Evolutionary conservation across 768 basidiomycete species (phyloP), one percentile per base, ranked within the genome.

Genomic region (Tricholoma hemisulphureum): DNA sequence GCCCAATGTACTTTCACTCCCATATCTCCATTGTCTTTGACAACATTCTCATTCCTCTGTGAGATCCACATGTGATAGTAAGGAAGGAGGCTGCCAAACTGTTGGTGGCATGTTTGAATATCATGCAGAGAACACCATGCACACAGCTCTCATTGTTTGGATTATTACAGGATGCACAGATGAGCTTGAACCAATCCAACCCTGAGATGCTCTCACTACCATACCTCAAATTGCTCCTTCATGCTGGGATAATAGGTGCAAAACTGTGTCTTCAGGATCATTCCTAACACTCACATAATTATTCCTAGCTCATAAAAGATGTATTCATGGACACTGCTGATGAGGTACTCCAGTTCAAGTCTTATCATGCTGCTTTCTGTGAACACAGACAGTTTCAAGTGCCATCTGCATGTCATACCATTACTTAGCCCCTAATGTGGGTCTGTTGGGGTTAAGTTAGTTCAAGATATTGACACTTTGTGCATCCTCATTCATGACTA

Each of bases 401-500:
- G 97, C 32, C 93, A 95, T 62, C 80, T 99, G 45, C 93, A 95
- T n/a, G 91, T 98, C 61, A 97, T 91, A 60, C 97, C 97, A 0
- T 78, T 99, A 39, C 96, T 95, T n/a, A n/a, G n/a, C 14, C 95
- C n/a, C 97, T 0, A 95, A 96, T 62, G 96, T 92, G 1, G 97
- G 97, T 70, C 78, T 98, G 18, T 67, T 96, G 49, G 95, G 95
- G 31, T 98, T n/a, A n/a, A n/a, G n/a, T n/a, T 95, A 94, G 94
- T 98, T 4, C 87, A 89, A 65, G 94, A 95, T 65, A 94, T 88
- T 59, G 96, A 98, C 68, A 98, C 97, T 2, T 78, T 98, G 16
- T 97, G 98, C 65, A 93, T 98, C 32, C 84, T 98, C 20, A 93
- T 98, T 68, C 88, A 93, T 67, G 94, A 97, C 67, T 96, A 96